Evolutionary conservation across 371 early-diverging fungal genomes (phyloP).

Genomic region (Nematocida displodere): DNA sequence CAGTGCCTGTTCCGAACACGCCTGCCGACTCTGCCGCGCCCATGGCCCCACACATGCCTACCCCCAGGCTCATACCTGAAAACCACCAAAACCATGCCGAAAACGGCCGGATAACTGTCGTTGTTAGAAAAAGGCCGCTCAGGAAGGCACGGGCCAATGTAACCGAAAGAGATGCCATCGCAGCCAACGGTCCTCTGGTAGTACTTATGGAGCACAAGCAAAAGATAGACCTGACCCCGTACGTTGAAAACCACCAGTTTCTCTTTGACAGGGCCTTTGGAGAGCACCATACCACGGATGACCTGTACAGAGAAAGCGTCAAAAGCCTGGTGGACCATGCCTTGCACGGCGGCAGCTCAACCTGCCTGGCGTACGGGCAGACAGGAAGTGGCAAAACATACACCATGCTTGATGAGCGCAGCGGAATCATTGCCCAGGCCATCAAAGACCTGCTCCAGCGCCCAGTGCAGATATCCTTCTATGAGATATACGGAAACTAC

Average conservation of each 20-base stretch:
- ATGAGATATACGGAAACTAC: slow-evolving; percentile 84
- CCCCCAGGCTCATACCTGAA: too few species aligned
- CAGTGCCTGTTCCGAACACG: neutral
- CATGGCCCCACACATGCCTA: too few species aligned
- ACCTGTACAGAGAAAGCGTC: slow-evolving; percentile 81
- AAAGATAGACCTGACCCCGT: slow-evolving; percentile 74
- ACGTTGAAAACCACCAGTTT: slow-evolving; percentile 82
- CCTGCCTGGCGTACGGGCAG: slow-evolving; percentile 87
- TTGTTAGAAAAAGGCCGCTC: slow-evolving; percentile 58
- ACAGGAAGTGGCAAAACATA: slow-evolving; percentile 95
- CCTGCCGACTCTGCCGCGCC: neutral
- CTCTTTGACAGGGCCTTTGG: slow-evolving; percentile 91
- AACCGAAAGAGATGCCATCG: slow-evolving; percentile 42
- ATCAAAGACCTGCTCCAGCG: slow-evolving; percentile 73
- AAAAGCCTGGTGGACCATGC: slow-evolving; percentile 81
- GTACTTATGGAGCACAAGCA: slow-evolving; percentile 69
- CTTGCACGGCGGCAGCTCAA: slow-evolving; percentile 74
- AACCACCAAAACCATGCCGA: neutral
- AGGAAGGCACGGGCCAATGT: neutral
- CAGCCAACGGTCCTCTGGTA: slow-evolving; percentile 17
- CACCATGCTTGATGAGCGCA: slow-evolving; percentile 72
- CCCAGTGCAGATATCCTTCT: slow-evolving; percentile 75
- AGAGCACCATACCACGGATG: slow-evolving; percentile 70
- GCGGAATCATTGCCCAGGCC: slow-evolving; percentile 74
- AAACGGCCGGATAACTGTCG: slow-evolving; percentile 48